Conservation (phyloP, 2,329 filamentous ascomycete species). For the Apiospora phragmitis region DNA sequence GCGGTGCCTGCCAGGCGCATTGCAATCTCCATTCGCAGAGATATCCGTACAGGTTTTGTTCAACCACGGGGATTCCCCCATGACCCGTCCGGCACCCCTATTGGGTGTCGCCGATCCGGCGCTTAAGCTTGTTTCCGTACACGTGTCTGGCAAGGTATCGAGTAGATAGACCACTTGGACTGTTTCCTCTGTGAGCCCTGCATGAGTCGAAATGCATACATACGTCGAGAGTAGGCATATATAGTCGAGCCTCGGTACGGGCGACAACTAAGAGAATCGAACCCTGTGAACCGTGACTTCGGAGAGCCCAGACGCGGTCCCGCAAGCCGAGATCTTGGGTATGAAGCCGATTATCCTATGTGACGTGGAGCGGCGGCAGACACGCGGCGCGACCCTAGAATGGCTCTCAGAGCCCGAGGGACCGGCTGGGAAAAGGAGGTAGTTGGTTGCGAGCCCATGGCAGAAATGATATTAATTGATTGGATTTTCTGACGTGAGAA, state of each 20-base stretch:
- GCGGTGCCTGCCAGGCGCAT: not conserved
- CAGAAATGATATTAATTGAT: not conserved
- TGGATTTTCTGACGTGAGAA: not conserved
- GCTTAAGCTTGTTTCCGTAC: not conserved
- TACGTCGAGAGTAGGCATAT: not conserved
- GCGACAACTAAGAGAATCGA: not conserved
- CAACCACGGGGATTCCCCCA: not conserved
- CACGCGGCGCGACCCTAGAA: not conserved
- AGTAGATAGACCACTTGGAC: not conserved
- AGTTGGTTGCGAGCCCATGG: not conserved
- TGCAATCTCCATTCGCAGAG: not conserved
- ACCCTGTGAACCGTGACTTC: not conserved
- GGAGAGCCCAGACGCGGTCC: not conserved
- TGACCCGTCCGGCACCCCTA: not conserved
- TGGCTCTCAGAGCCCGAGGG: not conserved
- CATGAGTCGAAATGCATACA: too few relatives aligned
- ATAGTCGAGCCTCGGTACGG: not conserved
- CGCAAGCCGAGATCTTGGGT: not conserved
- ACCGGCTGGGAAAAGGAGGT: not conserved
- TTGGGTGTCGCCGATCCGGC: not conserved
- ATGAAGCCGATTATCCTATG: not conserved
- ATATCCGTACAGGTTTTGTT: not conserved
- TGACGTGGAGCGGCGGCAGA: not conserved
- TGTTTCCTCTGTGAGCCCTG: not conserved
- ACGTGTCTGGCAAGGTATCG: not conserved